Conservation (phyloP, 2,329 filamentous ascomycete genomes). For the Colletotrichum camelliae region DNA sequence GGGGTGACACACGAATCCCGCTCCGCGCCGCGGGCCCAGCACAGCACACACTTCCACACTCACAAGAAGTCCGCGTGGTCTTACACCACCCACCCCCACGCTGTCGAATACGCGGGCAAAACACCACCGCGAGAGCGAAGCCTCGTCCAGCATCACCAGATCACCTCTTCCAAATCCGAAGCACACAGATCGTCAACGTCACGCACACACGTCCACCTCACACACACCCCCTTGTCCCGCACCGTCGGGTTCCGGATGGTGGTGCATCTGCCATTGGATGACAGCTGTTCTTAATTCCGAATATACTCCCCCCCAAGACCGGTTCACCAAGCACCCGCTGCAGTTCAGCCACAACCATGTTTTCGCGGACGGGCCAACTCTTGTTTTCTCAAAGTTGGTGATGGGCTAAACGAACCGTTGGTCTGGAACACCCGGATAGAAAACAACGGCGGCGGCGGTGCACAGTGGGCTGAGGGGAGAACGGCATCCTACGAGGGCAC, state of each 20-base stretch:
- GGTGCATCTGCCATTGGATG: background rate
- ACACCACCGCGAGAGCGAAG: background rate
- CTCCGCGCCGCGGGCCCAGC: background rate
- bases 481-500: background rate
- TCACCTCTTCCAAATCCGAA: background rate
- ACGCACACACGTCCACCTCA: background rate
- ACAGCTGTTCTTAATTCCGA: background rate
- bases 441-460: background rate
- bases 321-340: background rate
- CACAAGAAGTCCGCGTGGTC: background rate
- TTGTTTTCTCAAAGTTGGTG: background rate
- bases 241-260: background rate
- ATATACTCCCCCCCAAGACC: background rate
- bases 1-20: background rate
- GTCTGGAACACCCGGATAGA: background rate
- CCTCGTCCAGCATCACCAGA: background rate
- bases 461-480: background rate
- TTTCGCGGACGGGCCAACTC: constrained; percentile 7
- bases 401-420: background rate
- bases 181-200: background rate
- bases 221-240: background rate
- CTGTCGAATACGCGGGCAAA: background rate
- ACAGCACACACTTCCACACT: background rate
- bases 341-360: background rate
- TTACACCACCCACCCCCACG: background rate